Evolutionary conservation across 2,329 filamentous ascomycete species (phyloP).

Genomic region (Xylaria hypoxylon): DNA sequence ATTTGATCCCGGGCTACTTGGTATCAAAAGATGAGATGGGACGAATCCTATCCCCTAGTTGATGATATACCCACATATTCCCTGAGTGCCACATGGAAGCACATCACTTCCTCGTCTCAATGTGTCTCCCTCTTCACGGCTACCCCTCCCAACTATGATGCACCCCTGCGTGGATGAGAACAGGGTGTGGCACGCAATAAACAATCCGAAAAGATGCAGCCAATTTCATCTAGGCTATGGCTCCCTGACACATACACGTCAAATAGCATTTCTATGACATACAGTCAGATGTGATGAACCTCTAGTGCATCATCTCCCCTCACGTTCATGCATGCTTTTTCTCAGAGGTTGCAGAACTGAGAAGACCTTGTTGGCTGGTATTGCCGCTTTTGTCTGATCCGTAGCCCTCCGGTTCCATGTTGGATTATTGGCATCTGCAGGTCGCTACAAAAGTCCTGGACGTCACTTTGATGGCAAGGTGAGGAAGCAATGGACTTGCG

Average conservation of each 20-base stretch:
- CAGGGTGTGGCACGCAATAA: constrained; percentile 1
- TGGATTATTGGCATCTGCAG: constrained; percentile 17
- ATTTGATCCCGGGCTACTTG: constrained; percentile 3
- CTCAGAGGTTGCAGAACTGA: constrained; percentile 13
- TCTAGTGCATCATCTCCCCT: constrained; percentile 14
- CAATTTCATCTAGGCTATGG: constrained; percentile 1
- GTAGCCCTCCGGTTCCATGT: constrained; percentile 10
- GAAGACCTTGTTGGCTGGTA: constrained; percentile 1
- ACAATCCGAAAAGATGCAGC: constrained; percentile 6
- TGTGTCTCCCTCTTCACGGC: neutral
- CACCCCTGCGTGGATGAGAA: constrained; percentile 11
- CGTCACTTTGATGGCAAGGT: constrained; percentile 11
- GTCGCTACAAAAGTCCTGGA: constrained; percentile 20
- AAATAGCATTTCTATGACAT: constrained; percentile 8
- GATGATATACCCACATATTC: constrained; percentile 26
- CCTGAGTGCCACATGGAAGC: constrained; percentile 35
- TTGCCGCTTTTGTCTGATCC: constrained; percentile 20
- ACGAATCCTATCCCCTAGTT: constrained; percentile 13
- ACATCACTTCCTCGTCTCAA: constrained; percentile 18
- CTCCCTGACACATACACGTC: constrained; percentile 10
- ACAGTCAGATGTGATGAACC: constrained; percentile 7
- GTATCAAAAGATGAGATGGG: constrained; percentile 19
- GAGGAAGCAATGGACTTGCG: constrained; percentile 17
- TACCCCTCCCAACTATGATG: constrained; percentile 3
- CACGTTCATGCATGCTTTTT: constrained; percentile 28